These are phyloP conservation scores for Chlorella sp. DNA, from an alignment of 139 green algal species.

Conservation along the genomic window DNA sequence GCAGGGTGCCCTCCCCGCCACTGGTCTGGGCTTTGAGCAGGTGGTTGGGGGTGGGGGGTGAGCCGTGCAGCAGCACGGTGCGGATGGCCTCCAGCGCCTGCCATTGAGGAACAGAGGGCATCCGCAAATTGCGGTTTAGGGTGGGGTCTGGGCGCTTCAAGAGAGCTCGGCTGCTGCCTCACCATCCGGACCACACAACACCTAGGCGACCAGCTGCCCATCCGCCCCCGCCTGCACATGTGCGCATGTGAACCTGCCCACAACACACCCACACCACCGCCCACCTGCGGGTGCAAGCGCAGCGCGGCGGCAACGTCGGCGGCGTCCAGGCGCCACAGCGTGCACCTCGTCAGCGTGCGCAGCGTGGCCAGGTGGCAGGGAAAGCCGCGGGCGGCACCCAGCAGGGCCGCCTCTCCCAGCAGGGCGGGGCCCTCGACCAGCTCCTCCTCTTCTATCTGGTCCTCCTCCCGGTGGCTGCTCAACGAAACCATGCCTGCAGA, in stretches of 20 bases:
- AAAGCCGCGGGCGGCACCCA: background rate
- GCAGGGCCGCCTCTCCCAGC: constrained; percentile 23
- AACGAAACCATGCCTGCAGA: constrained; percentile 5
- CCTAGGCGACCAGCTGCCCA: too few species aligned
- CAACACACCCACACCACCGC: too few species aligned
- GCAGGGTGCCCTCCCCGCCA: background rate
- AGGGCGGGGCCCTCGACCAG: constrained; percentile 5
- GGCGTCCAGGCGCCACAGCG: constrained; percentile 8
- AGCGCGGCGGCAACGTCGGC: background rate
- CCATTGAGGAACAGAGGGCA: too few species aligned
- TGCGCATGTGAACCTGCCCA: too few species aligned
- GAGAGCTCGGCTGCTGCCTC: too few species aligned
- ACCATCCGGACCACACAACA: too few species aligned
- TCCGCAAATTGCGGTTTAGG: too few species aligned
- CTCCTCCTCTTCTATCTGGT: constrained; percentile 2
- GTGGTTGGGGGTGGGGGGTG: background rate
- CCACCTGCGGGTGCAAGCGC: background rate
- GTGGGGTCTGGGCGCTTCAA: too few species aligned
- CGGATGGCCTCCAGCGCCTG: background rate
- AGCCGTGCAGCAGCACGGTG: constrained; percentile 15
- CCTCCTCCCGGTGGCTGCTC: constrained; percentile 17
- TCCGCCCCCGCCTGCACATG: too few species aligned
- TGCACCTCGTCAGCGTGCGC: constrained; percentile 12
- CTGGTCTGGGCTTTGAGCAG: background rate
- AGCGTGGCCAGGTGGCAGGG: constrained; percentile 9